phyloP scores from a whole-genome alignment of 208 protist genomes.

The Acanthamoeba royreba region DNA sequence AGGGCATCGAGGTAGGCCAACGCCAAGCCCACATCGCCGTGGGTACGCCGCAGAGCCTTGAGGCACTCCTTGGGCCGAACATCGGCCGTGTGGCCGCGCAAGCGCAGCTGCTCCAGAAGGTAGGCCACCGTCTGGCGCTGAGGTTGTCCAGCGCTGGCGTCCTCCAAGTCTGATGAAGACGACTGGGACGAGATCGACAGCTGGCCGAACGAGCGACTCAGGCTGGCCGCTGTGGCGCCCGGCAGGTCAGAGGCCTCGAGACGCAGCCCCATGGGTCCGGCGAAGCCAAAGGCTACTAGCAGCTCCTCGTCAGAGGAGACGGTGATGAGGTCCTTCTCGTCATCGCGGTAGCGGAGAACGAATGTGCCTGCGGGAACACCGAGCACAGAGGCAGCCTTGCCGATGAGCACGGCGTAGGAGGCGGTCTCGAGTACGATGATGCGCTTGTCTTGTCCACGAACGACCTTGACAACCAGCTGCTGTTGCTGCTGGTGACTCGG shows the following conservation, averaged over 20 bases:
- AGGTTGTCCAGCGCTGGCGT: too few species aligned
- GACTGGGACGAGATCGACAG: too few species aligned
- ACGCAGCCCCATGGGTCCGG: neutral
- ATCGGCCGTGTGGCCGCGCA: neutral
- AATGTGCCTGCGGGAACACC: neutral
- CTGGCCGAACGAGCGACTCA: neutral
- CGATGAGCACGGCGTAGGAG: neutral
- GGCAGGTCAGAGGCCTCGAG: neutral
- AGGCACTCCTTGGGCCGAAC: neutral
- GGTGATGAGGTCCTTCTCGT: constrained; percentile 29
- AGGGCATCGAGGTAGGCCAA: neutral
- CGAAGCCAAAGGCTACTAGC: neutral
- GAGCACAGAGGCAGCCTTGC: neutral
- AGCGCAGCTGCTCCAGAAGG: neutral
- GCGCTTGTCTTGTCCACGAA: neutral
- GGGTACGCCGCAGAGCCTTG: neutral
- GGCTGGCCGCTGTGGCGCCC: neutral
- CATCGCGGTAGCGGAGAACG: neutral
- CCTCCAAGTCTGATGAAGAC: neutral
- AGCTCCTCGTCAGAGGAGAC: constrained; percentile 19
- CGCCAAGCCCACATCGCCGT: neutral
- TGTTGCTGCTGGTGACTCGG: neutral
- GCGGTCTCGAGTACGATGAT: neutral
- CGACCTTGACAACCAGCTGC: neutral
- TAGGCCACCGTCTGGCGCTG: neutral